Percentiles rank a stretch among this genome's conserved stretches.
Conservation (phyloP, 805 yeast genomes). For the Candida insectorum region DNA sequence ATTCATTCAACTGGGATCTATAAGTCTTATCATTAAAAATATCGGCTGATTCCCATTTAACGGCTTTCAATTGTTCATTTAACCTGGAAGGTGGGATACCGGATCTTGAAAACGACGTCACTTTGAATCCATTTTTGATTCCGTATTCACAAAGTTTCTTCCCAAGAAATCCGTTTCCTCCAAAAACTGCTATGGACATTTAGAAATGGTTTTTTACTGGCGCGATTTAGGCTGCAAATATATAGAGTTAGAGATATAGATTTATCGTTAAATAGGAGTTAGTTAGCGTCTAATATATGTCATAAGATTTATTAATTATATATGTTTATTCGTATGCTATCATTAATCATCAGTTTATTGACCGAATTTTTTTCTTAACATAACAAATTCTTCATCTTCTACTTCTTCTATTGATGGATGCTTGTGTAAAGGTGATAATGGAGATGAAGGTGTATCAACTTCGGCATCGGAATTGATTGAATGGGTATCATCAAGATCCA, state of each 20-base stretch:
- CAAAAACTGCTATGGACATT: constrained; percentile 60
- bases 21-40: constrained; percentile 65
- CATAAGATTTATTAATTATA: too few relatives aligned
- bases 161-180: constrained; percentile 87
- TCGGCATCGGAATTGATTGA: constrained; percentile 6
- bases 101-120: constrained; percentile 65
- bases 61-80: constrained; percentile 52
- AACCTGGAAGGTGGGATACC: constrained; percentile 47
- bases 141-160: constrained; percentile 65
- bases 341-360: constrained; percentile 8
- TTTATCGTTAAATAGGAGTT: too few relatives aligned
- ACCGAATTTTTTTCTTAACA: constrained; percentile 37
- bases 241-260: too few relatives aligned
- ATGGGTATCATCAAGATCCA: constrained; percentile 6
- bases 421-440: constrained; percentile 15
- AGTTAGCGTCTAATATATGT: too few relatives aligned
- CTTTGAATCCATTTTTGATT: constrained; percentile 57
- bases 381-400: constrained; percentile 36
- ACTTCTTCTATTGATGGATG: constrained; percentile 31
- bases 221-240: too few relatives aligned
- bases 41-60: constrained; percentile 66
- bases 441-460: constrained; percentile 10
- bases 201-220: neutral
- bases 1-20: constrained; percentile 39
- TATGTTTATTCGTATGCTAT: too few relatives aligned